Percentiles rank a stretch among this genome's conserved stretches.
These are phyloP conservation scores for Eucalyptus erythrocorys DNA, from an alignment of 345 rosid genomes.

Conservation along the genomic window DNA sequence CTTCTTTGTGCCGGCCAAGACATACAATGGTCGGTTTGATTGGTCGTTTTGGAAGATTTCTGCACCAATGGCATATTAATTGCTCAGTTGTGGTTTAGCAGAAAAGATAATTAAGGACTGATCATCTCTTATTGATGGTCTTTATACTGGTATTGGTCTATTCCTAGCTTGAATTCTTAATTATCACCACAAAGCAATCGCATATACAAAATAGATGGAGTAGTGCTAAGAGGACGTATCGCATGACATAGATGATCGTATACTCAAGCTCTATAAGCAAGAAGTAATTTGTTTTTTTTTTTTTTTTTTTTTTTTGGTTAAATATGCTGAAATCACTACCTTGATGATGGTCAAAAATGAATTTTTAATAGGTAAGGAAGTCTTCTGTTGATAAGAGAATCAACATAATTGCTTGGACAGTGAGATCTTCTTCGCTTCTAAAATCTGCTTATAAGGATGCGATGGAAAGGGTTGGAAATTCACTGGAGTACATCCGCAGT, in stretches of 20 bases:
- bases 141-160: not conserved
- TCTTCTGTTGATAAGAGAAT: not conserved
- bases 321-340: not conserved
- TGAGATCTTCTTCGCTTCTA: not conserved
- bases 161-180: not conserved
- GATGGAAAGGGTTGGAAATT: too few species aligned
- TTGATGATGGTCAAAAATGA: not conserved
- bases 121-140: not conserved
- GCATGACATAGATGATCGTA: not conserved
- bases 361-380: not conserved
- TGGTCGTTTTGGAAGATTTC: not conserved
- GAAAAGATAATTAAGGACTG: not conserved
- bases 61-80: not conserved
- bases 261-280: not conserved
- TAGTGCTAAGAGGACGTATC: fast-evolving
- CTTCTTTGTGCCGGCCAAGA: not conserved
- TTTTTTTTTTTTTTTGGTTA: too few species aligned
- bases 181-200: not conserved
- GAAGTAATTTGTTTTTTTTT: fast-evolving
- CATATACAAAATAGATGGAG: not conserved
- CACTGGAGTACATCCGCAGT: too few species aligned
- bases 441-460: not conserved
- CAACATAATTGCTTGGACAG: not conserved
- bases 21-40: not conserved
- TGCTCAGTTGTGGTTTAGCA: not conserved